phyloP scores from a whole-genome alignment of 2,329 filamentous ascomycete genomes.

The Arthrobotrys sphaeroides region DNA sequence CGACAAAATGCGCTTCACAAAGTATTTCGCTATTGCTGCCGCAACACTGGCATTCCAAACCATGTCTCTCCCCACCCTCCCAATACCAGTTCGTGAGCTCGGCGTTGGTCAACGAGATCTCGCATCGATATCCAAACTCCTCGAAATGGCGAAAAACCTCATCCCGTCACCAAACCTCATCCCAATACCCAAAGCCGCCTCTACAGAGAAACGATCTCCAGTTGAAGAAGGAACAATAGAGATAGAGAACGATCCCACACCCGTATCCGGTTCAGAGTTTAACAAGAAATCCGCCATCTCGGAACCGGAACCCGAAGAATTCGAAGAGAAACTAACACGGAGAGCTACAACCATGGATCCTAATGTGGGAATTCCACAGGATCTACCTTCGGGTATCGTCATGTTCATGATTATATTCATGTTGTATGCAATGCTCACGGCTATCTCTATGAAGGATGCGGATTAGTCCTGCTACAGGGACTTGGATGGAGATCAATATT shows the following conservation, averaged over 20 bases:
- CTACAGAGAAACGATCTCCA: conserved; percentile 15
- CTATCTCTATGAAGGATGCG: conserved; percentile 46
- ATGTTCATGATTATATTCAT: conserved; percentile 52
- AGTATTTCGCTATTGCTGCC: conserved; percentile 22
- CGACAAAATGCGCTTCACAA: conserved; percentile 44
- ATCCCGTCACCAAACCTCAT: not conserved
- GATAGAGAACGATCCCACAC: conserved; percentile 23
- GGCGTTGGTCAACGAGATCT: conserved; percentile 27
- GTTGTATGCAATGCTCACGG: conserved; percentile 50
- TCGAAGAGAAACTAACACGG: conserved; percentile 11
- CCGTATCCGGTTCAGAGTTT: conserved; percentile 38
- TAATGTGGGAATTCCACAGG: conserved; percentile 41
- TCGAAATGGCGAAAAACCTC: conserved; percentile 19
- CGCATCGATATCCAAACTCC: conserved; percentile 4
- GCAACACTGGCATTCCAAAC: conserved; percentile 30
- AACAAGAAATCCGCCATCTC: conserved; percentile 35
- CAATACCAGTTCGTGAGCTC: conserved; percentile 4
- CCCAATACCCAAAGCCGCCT: conserved; percentile 8
- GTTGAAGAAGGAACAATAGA: not conserved
- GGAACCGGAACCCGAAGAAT: conserved; percentile 17
- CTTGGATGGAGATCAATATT: not conserved
- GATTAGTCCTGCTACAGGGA: conserved; percentile 9
- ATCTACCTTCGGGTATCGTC: conserved; percentile 36
- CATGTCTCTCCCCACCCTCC: conserved; percentile 19
- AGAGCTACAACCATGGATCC: conserved; percentile 25